Conservation (phyloP, 176 grass and related monocot genomes). For the Secale cereale region DNA sequence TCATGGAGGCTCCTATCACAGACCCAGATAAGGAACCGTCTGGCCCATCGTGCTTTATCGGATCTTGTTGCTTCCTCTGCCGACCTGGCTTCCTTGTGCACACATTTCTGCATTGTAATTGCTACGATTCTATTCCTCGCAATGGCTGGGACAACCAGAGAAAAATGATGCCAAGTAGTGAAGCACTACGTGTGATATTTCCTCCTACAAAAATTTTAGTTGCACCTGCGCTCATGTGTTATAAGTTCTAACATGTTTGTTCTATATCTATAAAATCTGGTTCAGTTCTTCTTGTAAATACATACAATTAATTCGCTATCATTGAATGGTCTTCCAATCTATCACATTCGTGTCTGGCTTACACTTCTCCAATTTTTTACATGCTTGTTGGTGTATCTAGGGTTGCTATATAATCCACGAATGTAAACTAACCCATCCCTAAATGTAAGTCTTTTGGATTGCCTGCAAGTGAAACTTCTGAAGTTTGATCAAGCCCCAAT, state of each 20-base stretch:
- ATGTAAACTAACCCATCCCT: not conserved
- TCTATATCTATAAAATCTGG: not conserved
- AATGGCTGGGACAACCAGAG: not conserved
- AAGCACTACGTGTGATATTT: no score
- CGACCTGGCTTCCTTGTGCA: not conserved
- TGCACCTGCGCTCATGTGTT: not conserved
- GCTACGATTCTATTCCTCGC: not conserved
- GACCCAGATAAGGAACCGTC: not conserved
- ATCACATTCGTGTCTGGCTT: not conserved
- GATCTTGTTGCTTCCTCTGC: not conserved
- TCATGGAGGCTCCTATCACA: not conserved
- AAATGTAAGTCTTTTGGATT: not conserved
- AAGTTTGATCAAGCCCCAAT: not conserved
- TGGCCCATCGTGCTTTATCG: not conserved
- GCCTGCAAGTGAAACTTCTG: not conserved
- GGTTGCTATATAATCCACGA: not conserved
- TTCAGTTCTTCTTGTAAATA: not conserved
- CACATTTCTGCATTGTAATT: not conserved
- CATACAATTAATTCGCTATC: not conserved
- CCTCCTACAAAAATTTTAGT: not conserved
- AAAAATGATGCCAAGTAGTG: not conserved
- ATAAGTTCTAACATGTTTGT: not conserved
- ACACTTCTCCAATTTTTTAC: not conserved
- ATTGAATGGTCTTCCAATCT: not conserved
- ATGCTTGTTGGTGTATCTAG: not conserved